Base-by-base conservation (phyloP, 78 protist genomes). In the Dictyostelium citrinum region DNA sequence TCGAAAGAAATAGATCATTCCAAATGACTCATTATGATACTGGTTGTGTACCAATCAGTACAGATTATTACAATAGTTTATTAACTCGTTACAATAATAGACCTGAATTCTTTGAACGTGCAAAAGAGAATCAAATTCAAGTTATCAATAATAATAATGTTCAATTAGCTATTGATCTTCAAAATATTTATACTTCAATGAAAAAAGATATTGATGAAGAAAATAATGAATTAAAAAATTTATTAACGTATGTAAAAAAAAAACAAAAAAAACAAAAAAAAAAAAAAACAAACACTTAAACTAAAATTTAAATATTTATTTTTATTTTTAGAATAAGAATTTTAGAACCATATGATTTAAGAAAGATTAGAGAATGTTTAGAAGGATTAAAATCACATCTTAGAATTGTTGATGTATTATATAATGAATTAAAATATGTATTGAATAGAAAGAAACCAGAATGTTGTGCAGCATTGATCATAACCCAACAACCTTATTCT, bases 181-280 rank as follows among this genome's bases (percentile, higher is more conserved):
- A 88, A 27, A 43, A 37, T 11, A 14, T 88, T 9, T 88, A 88
- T 49, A 46, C 85, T 16, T 64, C 84, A 29, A 88, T 88, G 84
- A 88, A 88, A 79, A 88, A 88, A 39, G 86, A 88, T 45, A 88
- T 88, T 6, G 93, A 88, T 49, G 93, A 88, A 49, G 93, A 88
- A 46, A 88, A 88, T 20, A 39, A 75, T 9, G 93, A 88, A 78
- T 64, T 88, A 27, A 78, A 78, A 17, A 76, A 88, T 78, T 76
- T 88, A 29, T 67, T 88, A n/a, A 58, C 84, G 46, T 75, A 75
- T 41, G 60, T 45, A 74, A 35, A 29, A 14, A 17, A 16, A n/a
- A 31, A 37, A 75, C 14, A 16, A 75, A 64, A 27, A 64, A 64
- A 11, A n/a, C n/a, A 27, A 64, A 64, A n/a, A 22, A 64, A 64